A percentile compares a stretch with the other conserved stretches of the same genome.
phyloP scores from a whole-genome alignment of 1,139 yeast species.

The Hansenula sp. region DNA sequence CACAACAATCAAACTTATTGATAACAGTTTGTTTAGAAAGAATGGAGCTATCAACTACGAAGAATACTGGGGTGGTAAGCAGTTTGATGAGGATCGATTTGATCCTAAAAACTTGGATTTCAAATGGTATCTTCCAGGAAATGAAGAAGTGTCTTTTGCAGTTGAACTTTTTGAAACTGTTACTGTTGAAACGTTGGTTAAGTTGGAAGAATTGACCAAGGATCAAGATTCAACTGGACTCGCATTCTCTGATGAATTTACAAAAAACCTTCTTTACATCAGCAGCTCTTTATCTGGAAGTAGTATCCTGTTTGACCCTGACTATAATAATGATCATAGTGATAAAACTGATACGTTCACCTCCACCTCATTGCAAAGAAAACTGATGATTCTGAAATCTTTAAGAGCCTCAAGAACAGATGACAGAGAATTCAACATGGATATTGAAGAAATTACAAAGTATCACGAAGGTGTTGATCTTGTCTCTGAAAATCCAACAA shows the following conservation, averaged over 20 bases:
- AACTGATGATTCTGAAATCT: constrained; percentile 28
- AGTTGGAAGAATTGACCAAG: constrained; percentile 33
- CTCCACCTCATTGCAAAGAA: constrained; percentile 25
- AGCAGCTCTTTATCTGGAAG: constrained; percentile 69
- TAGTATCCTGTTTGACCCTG: constrained; percentile 75
- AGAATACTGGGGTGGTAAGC: constrained; percentile 72
- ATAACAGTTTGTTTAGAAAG: constrained; percentile 47
- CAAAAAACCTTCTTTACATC: constrained; percentile 52
- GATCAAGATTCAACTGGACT: constrained; percentile 15
- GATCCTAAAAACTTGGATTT: constrained; percentile 45
- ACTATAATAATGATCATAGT: constrained; percentile 29
- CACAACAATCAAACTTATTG: constrained; percentile 55
- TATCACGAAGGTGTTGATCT: constrained; percentile 26
- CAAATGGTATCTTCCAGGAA: constrained; percentile 72
- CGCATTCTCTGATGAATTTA: constrained; percentile 41
- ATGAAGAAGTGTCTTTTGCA: constrained; percentile 57
- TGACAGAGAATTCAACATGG: constrained; percentile 29
- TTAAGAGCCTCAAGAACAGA: constrained; percentile 29
- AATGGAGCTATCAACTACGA: constrained; percentile 35
- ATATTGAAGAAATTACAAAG: constrained; percentile 28
- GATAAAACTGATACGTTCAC: constrained; percentile 10
- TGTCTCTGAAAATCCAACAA: constrained; percentile 34
- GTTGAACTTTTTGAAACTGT: constrained; percentile 53
- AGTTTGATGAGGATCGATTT: constrained; percentile 44
- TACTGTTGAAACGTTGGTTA: constrained; percentile 39